Evolutionary conservation across 306 rosid genomes (phyloP), one percentile per base, ranked within the genome.

Genomic region (Dryas octopetala): DNA sequence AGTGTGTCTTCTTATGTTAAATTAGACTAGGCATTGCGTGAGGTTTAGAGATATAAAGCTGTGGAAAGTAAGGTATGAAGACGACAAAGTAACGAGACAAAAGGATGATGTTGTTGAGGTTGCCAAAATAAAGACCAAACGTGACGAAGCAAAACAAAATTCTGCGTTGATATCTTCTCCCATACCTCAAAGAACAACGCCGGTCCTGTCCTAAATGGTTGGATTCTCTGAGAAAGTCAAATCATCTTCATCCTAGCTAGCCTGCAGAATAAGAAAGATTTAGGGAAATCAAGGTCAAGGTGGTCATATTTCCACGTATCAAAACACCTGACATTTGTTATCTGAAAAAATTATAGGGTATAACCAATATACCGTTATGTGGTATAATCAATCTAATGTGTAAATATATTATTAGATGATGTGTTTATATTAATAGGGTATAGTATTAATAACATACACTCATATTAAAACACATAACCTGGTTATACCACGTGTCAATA

Each of bases 191-290:
- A 9, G 2, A 66, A 78, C n/a, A 38, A 32, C 26, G 78, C 68
- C 52, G 48, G 68, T 6, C 4, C 73, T 68, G 47, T 57, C 77
- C 66, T 4, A 58, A 58, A 17, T 71, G 16, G 69, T 65, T 65
- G 51, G n/a, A 45, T 44, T 65, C 38, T 45, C 4, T 6, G n/a
- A 65, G 32, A 6, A 9, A 65, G 44, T 3, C 15, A 43, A 44
- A 44, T 26, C 14, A 44, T 17, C 32, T 17, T 65, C 51, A 19
- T 15, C 4, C 19, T 32, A 32, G 38, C 48, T 7, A 2, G 61
- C 32, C 61, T 7, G 61, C 61, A 6, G 61, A n/a, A 55, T 55
- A 10, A 52, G 8, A 52, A 52, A 12, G 13, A 14, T 12, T 14
- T 52, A 11, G 19, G 11, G 5, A 52, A 5, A 0, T 5, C 4